These are phyloP conservation scores for Oryza meyeriana DNA, from an alignment of 176 grass and related monocot genomes.

Conservation along the genomic window DNA sequence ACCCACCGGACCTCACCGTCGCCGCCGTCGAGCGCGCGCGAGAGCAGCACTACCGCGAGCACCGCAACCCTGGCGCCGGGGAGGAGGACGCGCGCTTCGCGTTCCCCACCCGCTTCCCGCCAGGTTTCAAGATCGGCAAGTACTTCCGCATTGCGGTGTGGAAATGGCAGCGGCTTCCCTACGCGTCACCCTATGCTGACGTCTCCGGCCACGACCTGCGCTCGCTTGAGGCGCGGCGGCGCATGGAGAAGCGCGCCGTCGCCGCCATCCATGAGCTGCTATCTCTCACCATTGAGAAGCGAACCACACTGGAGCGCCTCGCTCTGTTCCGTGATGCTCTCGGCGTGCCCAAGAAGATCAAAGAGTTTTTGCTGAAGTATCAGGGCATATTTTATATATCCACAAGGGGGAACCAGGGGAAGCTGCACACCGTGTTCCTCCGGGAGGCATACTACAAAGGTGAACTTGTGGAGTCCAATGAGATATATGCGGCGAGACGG, in stretches of 20 bases:
- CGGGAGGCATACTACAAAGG: conserved; percentile 77
- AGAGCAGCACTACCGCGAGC: conserved; percentile 70
- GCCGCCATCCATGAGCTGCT: conserved; percentile 78
- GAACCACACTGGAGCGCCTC: conserved; percentile 76
- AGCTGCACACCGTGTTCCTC: conserved; percentile 86
- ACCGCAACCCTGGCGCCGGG: conserved; percentile 36
- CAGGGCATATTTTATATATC: conserved; percentile 95
- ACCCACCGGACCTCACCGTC: conserved; percentile 47
- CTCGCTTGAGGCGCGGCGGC: conserved; percentile 70
- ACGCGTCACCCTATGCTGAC: conserved; percentile 82
- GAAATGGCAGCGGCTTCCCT: conserved; percentile 92
- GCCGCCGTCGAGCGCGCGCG: conserved; percentile 61
- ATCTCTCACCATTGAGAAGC: conserved; percentile 64
- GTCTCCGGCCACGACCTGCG: conserved; percentile 80
- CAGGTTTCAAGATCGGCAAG: conserved; percentile 96
- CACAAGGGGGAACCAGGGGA: conserved; percentile 73
- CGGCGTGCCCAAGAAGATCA: conserved; percentile 81
- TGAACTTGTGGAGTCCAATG: conserved; percentile 57
- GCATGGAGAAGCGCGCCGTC: conserved; percentile 80
- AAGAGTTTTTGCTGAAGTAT: conserved; percentile 82
- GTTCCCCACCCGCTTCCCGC: conserved; percentile 76
- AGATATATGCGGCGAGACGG: conserved; percentile 51
- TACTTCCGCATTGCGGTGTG: conserved; percentile 81
- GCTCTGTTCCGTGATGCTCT: conserved; percentile 69
- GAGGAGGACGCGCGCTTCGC: conserved; percentile 83